Base-by-base conservation (phyloP, 306 rosid species). In the Rosa multiflora region DNA sequence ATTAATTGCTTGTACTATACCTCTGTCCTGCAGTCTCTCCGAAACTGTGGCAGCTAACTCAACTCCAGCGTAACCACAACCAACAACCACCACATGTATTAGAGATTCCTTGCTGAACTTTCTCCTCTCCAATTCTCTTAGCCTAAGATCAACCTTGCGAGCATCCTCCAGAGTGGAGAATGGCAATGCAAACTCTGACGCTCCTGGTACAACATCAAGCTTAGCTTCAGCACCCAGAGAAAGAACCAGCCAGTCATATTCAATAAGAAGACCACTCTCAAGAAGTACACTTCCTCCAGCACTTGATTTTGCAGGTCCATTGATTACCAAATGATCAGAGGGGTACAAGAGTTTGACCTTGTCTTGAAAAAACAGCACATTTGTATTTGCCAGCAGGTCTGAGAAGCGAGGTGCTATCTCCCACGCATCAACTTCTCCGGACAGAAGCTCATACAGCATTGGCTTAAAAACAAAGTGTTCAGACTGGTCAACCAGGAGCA, bases 201-300 rank as follows among this genome's bases (percentile, higher is more conserved):
- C 97, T 67, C 99, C 97, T 13, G 99, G 97, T 78, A 92, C 94
- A 86, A 92, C 32, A 86, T 95, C 95, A 58, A 95, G 90, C 78
- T 88, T 91, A 58, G 91, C 69, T 88, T 92, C 98, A 92, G 99
- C 95, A 73, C 99, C 98, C 88, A 92, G 84, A 77, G 99, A 92
- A 86, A 95, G 97, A 90, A 95, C 98, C 86, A 95, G 87, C 99
- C 99, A 94, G 91, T 94, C 99, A 84, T 94, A 94, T 90, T 94
- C 97, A 46, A 94, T 83, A 70, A 85, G 89, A 78, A 92, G 86
- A 72, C 99, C 97, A 78, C 99, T 94, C 89, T 94, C 95, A 77
- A 92, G 97, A 83, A 83, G 84, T 77, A 94, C 97, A 10, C 88
- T 88, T 83, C 99, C 99, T 71, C 97, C 97, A 64, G 83, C 46